Base-by-base conservation (phyloP, 2,329 filamentous ascomycete species). In the Blumeriella jaapii region DNA sequence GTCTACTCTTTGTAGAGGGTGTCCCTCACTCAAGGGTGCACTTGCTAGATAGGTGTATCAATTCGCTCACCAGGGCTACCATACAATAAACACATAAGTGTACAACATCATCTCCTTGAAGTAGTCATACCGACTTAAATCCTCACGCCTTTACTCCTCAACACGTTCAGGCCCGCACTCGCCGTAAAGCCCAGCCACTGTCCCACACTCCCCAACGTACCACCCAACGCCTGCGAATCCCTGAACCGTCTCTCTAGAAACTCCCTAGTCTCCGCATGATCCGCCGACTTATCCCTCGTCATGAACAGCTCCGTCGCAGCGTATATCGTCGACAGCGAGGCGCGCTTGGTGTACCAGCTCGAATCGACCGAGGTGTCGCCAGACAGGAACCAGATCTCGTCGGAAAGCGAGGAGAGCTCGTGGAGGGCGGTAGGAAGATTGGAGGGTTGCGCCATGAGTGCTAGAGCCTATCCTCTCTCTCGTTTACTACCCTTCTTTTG, bases 361-460 rank as follows among this genome's bases (percentile, higher is more conserved):
- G 74, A 71, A 58, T 96, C 87, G 41, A 95, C 82, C 14, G 78
- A 71, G 14, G 63, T 67, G 58, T 96, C 91, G 32, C 85, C 84
- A 0, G 89, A 74, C 3, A 94, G 72, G 53, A 82, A 86, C 69
- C 82, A 83, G 33, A 98, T 93, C 58, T 98, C 91, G 57, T 95
- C 89, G n/a, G 81, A 72, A 4, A 98, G 73, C 31, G 71, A 66
- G 26, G 81, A 77, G 3, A 98, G 71, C 61, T 96, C 91, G 28
- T 69, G 69, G 3, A 95, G 56, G 0, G 86, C 87, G 6, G 74
- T 62, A 0, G 84, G 74, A 20, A 93, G 69, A 57, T 89, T 81
- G 41, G 69, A 73, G 0, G 85, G 82, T 39, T 93, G 78, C 4
- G 86, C 85, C 82, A 95, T 94, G 42, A 93, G 66, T 3, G 84